These are phyloP conservation scores for Crithidia mellificae DNA, from an alignment of 208 protist genomes.

Conservation along the genomic window DNA sequence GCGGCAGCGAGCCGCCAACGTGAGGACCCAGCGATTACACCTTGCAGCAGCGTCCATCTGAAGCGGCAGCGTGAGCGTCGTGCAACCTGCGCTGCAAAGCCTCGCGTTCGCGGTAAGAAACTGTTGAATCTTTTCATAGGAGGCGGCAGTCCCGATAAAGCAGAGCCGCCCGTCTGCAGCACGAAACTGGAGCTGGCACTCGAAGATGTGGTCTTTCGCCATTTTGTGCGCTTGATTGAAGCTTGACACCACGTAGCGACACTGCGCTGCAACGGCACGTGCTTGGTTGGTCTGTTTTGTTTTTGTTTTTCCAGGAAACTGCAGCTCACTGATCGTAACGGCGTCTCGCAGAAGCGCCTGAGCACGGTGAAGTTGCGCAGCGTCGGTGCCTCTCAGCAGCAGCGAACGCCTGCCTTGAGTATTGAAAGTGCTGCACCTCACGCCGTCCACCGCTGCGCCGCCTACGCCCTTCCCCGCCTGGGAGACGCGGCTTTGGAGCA, in stretches of 20 bases:
- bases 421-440: not conserved
- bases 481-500: not conserved
- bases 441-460: not conserved
- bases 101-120: not conserved
- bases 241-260: not conserved
- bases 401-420: constrained; percentile 9
- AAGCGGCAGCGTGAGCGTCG: constrained; percentile 8
- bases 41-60: not conserved
- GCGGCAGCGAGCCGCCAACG: not conserved
- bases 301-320: not conserved
- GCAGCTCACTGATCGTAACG: not conserved
- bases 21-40: not conserved
- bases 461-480: not conserved
- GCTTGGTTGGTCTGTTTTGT: constrained; percentile 3
- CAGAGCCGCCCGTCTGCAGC: not conserved
- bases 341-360: not conserved
- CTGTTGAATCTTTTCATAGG: not conserved
- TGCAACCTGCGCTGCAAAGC: constrained; percentile 1
- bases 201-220: not conserved
- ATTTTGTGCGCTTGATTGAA: not conserved
- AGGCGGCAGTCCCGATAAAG: not conserved
- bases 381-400: not conserved
- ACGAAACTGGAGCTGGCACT: constrained; percentile 12
- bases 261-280: not conserved
- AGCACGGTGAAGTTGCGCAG: not conserved